Base-by-base conservation (phyloP, 805 yeast genomes). In the Candida wancherniae region DNA sequence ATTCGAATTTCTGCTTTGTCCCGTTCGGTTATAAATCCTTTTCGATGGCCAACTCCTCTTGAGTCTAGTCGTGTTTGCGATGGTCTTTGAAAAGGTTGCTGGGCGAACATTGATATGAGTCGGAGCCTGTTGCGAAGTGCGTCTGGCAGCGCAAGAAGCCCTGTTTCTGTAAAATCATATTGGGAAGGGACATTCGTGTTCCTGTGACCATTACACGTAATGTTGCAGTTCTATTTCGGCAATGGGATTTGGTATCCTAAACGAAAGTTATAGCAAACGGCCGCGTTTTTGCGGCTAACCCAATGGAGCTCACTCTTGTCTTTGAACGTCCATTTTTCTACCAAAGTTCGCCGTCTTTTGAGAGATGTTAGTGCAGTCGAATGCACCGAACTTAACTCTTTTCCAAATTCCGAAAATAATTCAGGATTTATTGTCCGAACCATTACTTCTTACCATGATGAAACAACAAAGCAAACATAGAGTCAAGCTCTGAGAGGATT, bases 281-380 rank as follows among this genome's bases (percentile, higher is more conserved):
- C 55, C 52, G 44, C 37, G 40, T 42, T 35, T 34, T 33, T 31
- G 49, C 36, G 53, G 51, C 49, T 63, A 79, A 79, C 87, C 73
- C 86, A 79, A 80, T 80, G 87, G 86, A 80, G 87, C 87, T 80
- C 77, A 80, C 80, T 77, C 80, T 77, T 67, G 75, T 52, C 65
- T 76, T 76, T 74, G 81, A 68, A 71, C 71, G 75, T 71, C 68
- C 19, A 12, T 18, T 15, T 26, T 31, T 24, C 15, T 31, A 18
- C 18, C 13, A 30, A 44, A 45, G 47, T 46, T 43, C 30, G 47
- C 18, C 32, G 42, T 37, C 58, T 56, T 49, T 55, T 40, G 47
- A 36, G 57, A 46, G 61, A 58, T 39, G 53, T 48, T 12, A 46
- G 84, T 73, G 70, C 71, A 61, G 83, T 80, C 85, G 65, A 67